Percentiles rank a stretch among this genome's conserved stretches.
Conservation (phyloP, 345 rosid species). For the Mercurialis annua region DNA sequence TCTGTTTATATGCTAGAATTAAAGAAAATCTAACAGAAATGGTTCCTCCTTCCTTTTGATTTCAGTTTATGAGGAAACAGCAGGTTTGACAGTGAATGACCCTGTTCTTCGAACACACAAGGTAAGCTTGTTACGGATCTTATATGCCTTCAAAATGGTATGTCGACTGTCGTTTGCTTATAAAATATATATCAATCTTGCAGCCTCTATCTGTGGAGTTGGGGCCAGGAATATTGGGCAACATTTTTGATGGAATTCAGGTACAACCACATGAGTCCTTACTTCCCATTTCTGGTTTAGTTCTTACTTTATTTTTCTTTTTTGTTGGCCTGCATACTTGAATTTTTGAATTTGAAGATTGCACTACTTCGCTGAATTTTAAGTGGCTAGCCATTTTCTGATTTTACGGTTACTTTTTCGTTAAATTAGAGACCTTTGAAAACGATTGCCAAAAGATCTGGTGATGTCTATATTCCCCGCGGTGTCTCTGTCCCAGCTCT, state of each 20-base stretch:
- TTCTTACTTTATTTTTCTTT: background rate
- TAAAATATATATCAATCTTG: conserved; percentile 24
- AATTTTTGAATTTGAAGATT: conserved; percentile 9
- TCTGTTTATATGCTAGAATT: background rate
- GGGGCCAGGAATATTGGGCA: conserved; percentile 99
- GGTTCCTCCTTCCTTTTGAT: conserved; percentile 8
- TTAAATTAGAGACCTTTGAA: conserved; percentile 84
- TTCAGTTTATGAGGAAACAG: conserved; percentile 95
- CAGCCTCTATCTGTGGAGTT: conserved; percentile 98
- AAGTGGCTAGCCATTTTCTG: conserved; percentile 11
- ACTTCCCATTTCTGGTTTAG: background rate
- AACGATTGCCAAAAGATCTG: conserved; percentile 89
- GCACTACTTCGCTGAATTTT: background rate
- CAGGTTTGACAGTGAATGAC: conserved; percentile 89
- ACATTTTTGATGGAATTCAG: conserved; percentile 99
- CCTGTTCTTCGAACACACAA: conserved; percentile 93
- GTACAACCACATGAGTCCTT: conserved; percentile 30
- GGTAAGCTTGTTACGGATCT: conserved; percentile 30
- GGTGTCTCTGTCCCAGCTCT: conserved; percentile 98
- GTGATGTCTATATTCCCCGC: conserved; percentile 99
- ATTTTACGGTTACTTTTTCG: background rate
- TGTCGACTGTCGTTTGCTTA: conserved; percentile 17
- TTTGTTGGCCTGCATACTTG: background rate
- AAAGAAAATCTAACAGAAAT: background rate
- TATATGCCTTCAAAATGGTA: background rate